phyloP scores from a whole-genome alignment of 164 flowering plant genomes.

The Magnolia changhungtana region DNA sequence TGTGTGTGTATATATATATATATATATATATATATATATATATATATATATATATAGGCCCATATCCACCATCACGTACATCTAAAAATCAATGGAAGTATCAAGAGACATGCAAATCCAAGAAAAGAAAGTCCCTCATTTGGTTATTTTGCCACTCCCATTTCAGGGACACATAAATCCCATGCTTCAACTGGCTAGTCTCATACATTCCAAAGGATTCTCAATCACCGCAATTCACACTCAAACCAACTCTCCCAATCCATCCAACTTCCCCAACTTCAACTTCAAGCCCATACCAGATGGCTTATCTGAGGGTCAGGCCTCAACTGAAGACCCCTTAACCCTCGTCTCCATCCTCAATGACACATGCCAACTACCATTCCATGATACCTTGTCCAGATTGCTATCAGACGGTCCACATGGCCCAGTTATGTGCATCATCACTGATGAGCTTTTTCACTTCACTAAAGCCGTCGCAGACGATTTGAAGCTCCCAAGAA shows the following conservation, averaged over 20 bases:
- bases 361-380: slow-evolving; percentile 20
- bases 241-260: slow-evolving; percentile 32
- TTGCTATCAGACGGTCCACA: slow-evolving; percentile 3
- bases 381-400: slow-evolving; percentile 19
- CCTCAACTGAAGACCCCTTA: too few species aligned
- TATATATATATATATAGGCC: too few species aligned
- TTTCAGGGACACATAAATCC: slow-evolving; percentile 30
- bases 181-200: slow-evolving; percentile 43
- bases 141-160: background rate
- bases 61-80: background rate
- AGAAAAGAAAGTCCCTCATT: background rate
- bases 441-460: slow-evolving; percentile 23
- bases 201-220: slow-evolving; percentile 41
- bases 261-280: too few species aligned
- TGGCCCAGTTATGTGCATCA: slow-evolving; percentile 18
- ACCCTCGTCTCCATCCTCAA: too few species aligned
- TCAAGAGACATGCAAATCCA: background rate
- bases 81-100: background rate
- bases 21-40: too few species aligned
- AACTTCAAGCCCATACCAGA: too few species aligned
- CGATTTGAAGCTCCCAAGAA: slow-evolving; percentile 24
- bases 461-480: slow-evolving; percentile 27
- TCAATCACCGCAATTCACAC: slow-evolving; percentile 45
- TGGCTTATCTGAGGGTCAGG: too few species aligned
- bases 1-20: too few species aligned